Percentiles rank a stretch among this genome's conserved stretches.
Conservation (phyloP, 1,284 basidiomycete genomes). For the Cutaneotrichosporon sp. region DNA sequence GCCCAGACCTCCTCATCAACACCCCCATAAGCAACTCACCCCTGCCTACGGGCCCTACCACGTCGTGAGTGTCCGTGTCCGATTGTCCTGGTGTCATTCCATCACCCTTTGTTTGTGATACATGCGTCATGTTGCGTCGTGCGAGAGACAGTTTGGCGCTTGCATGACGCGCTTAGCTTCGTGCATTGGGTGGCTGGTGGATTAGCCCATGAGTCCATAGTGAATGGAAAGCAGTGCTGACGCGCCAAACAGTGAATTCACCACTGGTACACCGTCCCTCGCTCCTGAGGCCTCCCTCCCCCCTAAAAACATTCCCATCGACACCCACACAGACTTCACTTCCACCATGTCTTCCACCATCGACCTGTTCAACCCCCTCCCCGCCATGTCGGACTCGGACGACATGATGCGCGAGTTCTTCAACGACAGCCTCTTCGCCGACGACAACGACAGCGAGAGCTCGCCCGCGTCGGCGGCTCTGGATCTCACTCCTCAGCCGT, state of each 20-base stretch:
- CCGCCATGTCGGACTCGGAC: conserved; percentile 29
- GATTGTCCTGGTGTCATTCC: too few species aligned
- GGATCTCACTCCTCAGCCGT: conserved; percentile 12
- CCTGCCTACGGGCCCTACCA: conserved; percentile 15
- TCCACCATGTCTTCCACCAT: conserved; percentile 20
- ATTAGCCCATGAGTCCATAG: too few species aligned
- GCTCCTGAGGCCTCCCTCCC: conserved; percentile 7
- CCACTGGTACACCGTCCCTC: background rate
- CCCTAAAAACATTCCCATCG: conserved; percentile 6
- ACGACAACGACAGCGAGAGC: conserved; percentile 13
- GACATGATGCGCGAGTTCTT: conserved; percentile 40
- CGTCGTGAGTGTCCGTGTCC: too few species aligned
- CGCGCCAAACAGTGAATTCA: conserved; percentile 6
- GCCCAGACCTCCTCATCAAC: conserved; percentile 14
- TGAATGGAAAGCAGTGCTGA: too few species aligned
- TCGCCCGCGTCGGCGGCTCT: conserved; percentile 19
- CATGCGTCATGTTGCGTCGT: too few species aligned
- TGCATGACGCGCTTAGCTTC: too few species aligned
- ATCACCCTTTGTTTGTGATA: too few species aligned
- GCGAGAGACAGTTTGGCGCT: too few species aligned
- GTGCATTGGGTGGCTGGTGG: too few species aligned
- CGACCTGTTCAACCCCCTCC: conserved; percentile 16
- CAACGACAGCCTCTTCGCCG: conserved; percentile 18
- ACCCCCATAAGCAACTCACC: conserved; percentile 12
- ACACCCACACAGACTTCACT: conserved; percentile 11